Evolutionary conservation across 345 rosid species (phyloP).

Genomic region (Salix koriyanagi): DNA sequence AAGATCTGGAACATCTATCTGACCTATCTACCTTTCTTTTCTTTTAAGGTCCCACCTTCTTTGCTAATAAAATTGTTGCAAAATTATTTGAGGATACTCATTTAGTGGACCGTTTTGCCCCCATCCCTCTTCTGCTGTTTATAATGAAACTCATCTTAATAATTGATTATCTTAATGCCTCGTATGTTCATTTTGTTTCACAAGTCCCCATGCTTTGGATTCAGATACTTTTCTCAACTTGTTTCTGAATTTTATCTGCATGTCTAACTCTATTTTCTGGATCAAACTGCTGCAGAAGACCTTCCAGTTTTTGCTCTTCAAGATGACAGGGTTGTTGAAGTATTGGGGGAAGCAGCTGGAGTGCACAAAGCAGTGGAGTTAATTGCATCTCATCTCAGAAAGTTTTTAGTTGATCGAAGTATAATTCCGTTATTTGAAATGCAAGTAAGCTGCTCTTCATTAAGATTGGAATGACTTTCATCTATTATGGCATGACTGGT

Average conservation of each 20-base stretch:
- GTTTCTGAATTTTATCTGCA: neutral
- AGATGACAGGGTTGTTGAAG: constrained; percentile 97
- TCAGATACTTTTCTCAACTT: neutral
- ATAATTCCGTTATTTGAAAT: constrained; percentile 84
- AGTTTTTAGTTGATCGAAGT: constrained; percentile 95
- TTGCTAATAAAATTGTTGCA: neutral
- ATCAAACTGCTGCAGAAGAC: constrained; percentile 58
- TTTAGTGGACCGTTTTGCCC: neutral
- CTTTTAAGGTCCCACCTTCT: neutral
- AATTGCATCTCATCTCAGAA: constrained; percentile 90
- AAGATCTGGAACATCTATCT: neutral
- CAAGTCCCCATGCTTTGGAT: neutral
- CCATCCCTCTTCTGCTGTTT: neutral
- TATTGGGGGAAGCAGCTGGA: constrained; percentile 73
- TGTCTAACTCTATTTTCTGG: constrained; percentile 5
- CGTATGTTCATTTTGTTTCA: neutral
- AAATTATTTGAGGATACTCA: neutral
- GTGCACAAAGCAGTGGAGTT: constrained; percentile 93
- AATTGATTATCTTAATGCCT: neutral
- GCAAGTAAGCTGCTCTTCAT: constrained; percentile 47
- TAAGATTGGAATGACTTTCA: neutral
- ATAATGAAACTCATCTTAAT: neutral
- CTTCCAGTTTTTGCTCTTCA: constrained; percentile 94
- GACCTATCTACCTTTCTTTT: neutral
- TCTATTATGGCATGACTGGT: neutral